A percentile compares a stretch with the other conserved stretches of the same genome.
phyloP scores from a whole-genome alignment of 148 eudicot genomes.

The Tetragonia tetragonoides region DNA sequence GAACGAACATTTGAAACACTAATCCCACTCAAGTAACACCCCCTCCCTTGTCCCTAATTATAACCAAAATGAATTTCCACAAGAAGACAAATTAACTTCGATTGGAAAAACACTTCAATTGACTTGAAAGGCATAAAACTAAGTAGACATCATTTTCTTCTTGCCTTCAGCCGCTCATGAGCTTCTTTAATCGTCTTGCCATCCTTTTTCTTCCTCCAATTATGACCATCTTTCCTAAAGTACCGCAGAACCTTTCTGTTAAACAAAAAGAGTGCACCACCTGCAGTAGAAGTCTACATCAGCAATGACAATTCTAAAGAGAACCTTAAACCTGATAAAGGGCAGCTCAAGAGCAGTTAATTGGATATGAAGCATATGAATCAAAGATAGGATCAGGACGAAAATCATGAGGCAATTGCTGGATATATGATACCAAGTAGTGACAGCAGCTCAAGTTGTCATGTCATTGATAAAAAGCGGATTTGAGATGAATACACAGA shows the following conservation, averaged over 20 bases:
- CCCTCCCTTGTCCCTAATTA: background rate
- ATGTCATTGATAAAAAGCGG: background rate
- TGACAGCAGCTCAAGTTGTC: background rate
- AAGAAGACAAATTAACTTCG: background rate
- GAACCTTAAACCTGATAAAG: background rate
- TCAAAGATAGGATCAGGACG: background rate
- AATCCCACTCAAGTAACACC: background rate
- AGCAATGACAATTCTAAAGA: background rate
- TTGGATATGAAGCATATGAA: background rate
- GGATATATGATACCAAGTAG: background rate
- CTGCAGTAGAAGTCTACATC: slow-evolving; percentile 29
- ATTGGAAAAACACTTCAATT: background rate
- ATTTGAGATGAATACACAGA: background rate
- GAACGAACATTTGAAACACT: background rate
- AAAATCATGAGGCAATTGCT: background rate
- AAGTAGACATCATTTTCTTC: slow-evolving; percentile 10
- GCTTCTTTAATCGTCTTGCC: slow-evolving; percentile 83
- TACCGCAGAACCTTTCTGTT: slow-evolving; percentile 80
- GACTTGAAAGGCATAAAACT: slow-evolving; percentile 2
- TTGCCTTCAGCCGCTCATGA: slow-evolving; percentile 81
- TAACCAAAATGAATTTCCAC: background rate
- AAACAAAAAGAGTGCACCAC: slow-evolving; percentile 80
- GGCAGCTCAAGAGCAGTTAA: background rate
- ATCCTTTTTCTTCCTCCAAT: slow-evolving; percentile 86
- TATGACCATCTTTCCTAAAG: slow-evolving; percentile 82